Base-by-base conservation (phyloP, 495 filamentous ascomycete species). In the Podospora didyma region DNA sequence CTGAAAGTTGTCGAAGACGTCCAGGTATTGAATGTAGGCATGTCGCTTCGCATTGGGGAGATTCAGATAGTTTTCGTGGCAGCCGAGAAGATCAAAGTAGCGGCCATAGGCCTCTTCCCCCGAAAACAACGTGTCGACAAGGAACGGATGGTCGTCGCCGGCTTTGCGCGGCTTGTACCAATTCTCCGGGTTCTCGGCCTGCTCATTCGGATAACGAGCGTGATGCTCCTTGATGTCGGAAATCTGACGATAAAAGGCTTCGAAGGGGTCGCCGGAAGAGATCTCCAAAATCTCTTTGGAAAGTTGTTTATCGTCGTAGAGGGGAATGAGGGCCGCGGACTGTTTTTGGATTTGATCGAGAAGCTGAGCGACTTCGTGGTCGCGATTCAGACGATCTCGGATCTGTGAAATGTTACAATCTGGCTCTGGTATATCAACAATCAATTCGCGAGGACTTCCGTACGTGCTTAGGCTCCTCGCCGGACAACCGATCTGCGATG, bases 71-170 rank as follows among this genome's bases (percentile, higher is more conserved):
- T 88, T 78, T 64, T 97, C 92, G 64, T 97, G 94, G 56, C 85
- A 76, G 44, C 69, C 78, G 22, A 89, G 93, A 49, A 98, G 73
- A 71, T 98, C 94, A 60, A 97, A 84, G 68, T 87, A 97, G 54
- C 89, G 86, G 23, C 94, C 94, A 62, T 86, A 96, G 2, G 85
- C 85, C 69, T 98, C 94, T 72, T 97, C 94, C 19, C 94, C 95
- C 1, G 90, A 94, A 68, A 97, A 98, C 86, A 96, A 88, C 51
- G 80, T 84, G 61, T 97, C 92, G 53, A 96, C 84, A 46, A 92
- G 83, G 59, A 78, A 80, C 1, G 92, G 89, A 35, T 87, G 86
- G 7, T 85, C 79, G 26, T 82, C 82, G 14, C 59, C 63, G 44
- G 64, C 65, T 28, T 69, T 76, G 50, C 79, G 83, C 41, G 86